A percentile compares a stretch with the other conserved stretches of the same genome.
Conservation (phyloP, 805 yeast genomes). For the Metahyphopichia silvanorum region DNA sequence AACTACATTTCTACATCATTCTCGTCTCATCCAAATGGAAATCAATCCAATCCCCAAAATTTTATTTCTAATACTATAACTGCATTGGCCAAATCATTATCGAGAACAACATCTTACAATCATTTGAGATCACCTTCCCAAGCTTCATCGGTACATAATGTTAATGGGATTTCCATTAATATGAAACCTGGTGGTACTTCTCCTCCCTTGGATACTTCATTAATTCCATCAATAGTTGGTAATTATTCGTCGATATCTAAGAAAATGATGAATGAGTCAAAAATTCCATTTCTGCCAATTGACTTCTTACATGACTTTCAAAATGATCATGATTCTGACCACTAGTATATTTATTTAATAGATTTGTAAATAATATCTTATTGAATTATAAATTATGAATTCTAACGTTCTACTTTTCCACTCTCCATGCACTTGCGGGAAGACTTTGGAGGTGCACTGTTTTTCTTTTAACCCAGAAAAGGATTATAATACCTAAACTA, state of each 20-base stretch:
- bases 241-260: constrained; percentile 34
- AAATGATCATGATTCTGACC: not conserved
- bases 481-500: constrained; percentile 58
- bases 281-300: constrained; percentile 39
- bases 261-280: constrained; percentile 32
- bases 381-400: no score
- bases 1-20: constrained; percentile 14
- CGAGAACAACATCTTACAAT: constrained; percentile 7
- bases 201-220: constrained; percentile 21
- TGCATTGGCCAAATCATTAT: constrained; percentile 14
- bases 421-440: constrained; percentile 78
- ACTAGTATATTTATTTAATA: not conserved
- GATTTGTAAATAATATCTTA: not conserved
- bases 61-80: constrained; percentile 14
- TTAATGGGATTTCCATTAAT: no score
- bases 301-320: constrained; percentile 32
- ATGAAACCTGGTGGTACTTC: not conserved
- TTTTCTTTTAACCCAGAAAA: constrained; percentile 65
- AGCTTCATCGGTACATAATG: constrained; percentile 1
- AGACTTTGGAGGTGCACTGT: constrained; percentile 64
- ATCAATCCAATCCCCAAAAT: constrained; percentile 2
- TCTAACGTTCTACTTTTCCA: constrained; percentile 19
- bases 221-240: constrained; percentile 39
- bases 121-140: constrained; percentile 5
- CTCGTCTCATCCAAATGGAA: not conserved